A percentile compares a stretch with the other conserved stretches of the same genome.
phyloP scores from a whole-genome alignment of 768 basidiomycete species.

The Pleurotus giganteus region DNA sequence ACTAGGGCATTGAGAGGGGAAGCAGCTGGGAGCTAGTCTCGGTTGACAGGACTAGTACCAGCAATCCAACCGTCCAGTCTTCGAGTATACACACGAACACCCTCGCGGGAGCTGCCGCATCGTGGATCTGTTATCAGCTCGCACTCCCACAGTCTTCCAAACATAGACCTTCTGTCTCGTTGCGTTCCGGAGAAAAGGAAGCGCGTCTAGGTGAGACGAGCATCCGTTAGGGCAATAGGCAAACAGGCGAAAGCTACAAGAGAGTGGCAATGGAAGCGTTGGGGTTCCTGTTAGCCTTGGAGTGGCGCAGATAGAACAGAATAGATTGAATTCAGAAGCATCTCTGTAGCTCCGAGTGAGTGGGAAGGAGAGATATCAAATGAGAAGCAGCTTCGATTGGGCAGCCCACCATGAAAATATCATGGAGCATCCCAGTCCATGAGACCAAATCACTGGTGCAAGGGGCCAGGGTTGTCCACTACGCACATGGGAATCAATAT shows the following conservation, averaged over 20 bases:
- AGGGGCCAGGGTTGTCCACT: background rate
- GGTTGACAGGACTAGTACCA: too few species aligned
- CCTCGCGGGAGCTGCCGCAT: background rate
- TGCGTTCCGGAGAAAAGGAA: background rate
- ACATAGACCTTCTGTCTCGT: background rate
- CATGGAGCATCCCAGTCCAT: too few species aligned
- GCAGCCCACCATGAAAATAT: too few species aligned
- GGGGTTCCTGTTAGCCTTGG: background rate
- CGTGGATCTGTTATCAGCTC: background rate
- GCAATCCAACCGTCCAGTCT: too few species aligned
- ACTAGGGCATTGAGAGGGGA: background rate
- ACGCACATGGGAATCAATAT: background rate
- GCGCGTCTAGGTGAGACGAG: background rate
- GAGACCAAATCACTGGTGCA: too few species aligned
- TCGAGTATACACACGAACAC: background rate
- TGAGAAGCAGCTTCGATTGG: background rate
- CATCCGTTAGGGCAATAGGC: background rate
- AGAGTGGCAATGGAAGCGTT: background rate
- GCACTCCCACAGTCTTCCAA: background rate
- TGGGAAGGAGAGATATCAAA: background rate
- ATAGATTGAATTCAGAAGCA: background rate
- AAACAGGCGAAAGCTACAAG: background rate
- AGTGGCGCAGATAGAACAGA: constrained; percentile 2
- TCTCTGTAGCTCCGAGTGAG: background rate
- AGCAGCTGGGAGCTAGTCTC: too few species aligned